phyloP scores from a whole-genome alignment of 495 filamentous ascomycete genomes.

The Articulospora tetracladia region DNA sequence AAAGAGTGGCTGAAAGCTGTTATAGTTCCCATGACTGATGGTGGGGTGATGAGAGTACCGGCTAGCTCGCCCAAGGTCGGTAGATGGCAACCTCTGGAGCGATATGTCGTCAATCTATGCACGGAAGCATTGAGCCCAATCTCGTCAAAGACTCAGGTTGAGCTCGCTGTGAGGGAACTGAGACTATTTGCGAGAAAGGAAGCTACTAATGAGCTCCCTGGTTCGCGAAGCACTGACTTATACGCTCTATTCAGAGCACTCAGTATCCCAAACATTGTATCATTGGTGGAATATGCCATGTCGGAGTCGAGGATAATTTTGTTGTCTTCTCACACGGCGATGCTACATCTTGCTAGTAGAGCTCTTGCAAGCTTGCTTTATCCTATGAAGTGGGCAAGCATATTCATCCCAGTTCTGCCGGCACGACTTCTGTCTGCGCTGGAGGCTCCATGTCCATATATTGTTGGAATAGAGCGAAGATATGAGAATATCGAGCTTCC shows the following conservation, averaged over 20 bases:
- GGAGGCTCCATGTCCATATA: slow-evolving; percentile 95
- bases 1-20: slow-evolving; percentile 97
- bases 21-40: slow-evolving; percentile 90
- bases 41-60: slow-evolving; percentile 75
- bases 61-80: slow-evolving; percentile 86
- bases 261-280: slow-evolving; percentile 85
- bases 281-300: slow-evolving; percentile 89
- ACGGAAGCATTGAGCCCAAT: slow-evolving; percentile 90
- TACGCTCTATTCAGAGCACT: slow-evolving; percentile 89
- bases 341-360: slow-evolving; percentile 88
- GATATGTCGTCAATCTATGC: slow-evolving; percentile 97
- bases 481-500: slow-evolving; percentile 91
- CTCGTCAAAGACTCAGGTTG: slow-evolving; percentile 92
- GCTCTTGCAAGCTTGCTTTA: slow-evolving; percentile 83
- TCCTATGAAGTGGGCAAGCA: slow-evolving; percentile 86
- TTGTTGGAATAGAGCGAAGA: slow-evolving; percentile 88
- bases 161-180: slow-evolving; percentile 84
- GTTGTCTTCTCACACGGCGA: slow-evolving; percentile 89
- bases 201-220: slow-evolving; percentile 89
- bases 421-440: slow-evolving; percentile 83
- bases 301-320: slow-evolving; percentile 95
- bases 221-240: slow-evolving; percentile 85
- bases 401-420: slow-evolving; percentile 89
- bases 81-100: slow-evolving; percentile 94
- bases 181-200: slow-evolving; percentile 91